Conservation (phyloP, 768 basidiomycete genomes). For the Cystobasidiopsis lactophilus region DNA sequence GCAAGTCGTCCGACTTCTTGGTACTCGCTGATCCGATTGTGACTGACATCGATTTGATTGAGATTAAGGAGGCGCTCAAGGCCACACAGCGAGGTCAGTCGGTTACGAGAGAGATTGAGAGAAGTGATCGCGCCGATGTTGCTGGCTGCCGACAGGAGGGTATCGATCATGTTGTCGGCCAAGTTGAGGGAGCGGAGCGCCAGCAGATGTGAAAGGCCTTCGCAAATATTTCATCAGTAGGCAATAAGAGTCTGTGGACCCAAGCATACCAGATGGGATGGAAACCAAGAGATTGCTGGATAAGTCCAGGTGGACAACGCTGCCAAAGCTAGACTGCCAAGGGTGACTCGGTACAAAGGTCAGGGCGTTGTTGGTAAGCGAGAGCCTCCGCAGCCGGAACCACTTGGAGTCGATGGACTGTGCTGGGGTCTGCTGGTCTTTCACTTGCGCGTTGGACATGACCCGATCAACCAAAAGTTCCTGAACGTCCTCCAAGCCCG, state of each 20-base stretch:
- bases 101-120: slow-evolving; percentile 63
- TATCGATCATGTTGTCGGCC: slow-evolving; percentile 94
- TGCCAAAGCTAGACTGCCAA: slow-evolving; percentile 44
- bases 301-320: slow-evolving; percentile 47
- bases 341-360: slow-evolving; percentile 35
- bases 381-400: slow-evolving; percentile 47
- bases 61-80: slow-evolving; percentile 70
- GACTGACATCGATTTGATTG: slow-evolving; percentile 60
- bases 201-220: slow-evolving; percentile 47
- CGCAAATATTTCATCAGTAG: slow-evolving; percentile 36
- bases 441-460: slow-evolving; percentile 26
- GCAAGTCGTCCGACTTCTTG: slow-evolving; percentile 67
- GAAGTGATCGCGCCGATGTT: slow-evolving; percentile 52
- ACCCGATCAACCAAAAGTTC: slow-evolving; percentile 54
- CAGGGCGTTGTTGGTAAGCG: slow-evolving; percentile 53
- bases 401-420: neutral
- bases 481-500: slow-evolving; percentile 58
- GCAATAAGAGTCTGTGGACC: slow-evolving; percentile 39
- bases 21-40: slow-evolving; percentile 57
- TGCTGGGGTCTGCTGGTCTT: slow-evolving; percentile 1
- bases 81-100: slow-evolving; percentile 84
- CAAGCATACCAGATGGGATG: slow-evolving; percentile 54
- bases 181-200: slow-evolving; percentile 79
- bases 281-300: slow-evolving; percentile 68
- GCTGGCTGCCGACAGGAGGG: slow-evolving; percentile 66